A percentile compares a stretch with the other conserved stretches of the same genome.
phyloP scores from a whole-genome alignment of 1,284 basidiomycete genomes.

The Sparassis latifolia region DNA sequence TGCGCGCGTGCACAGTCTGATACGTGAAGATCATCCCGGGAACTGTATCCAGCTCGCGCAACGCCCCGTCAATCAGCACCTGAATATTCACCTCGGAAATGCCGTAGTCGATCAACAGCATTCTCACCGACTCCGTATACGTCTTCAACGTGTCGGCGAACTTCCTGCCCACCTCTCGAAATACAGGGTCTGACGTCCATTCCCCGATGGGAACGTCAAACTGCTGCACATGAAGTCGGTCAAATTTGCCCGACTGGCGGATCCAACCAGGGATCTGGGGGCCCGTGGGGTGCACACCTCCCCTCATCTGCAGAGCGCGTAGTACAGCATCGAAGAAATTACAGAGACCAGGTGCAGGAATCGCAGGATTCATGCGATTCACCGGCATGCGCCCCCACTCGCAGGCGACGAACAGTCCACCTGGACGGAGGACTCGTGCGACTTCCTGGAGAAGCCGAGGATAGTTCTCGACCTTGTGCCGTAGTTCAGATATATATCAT shows the following conservation, averaged over 20 bases:
- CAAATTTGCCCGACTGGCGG: constrained; percentile 30
- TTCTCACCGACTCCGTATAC: constrained; percentile 34
- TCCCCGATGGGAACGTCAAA: constrained; percentile 42
- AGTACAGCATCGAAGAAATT: constrained; percentile 39
- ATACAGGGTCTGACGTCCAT: constrained; percentile 32
- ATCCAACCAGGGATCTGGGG: constrained; percentile 31
- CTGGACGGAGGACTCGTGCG: constrained; percentile 52
- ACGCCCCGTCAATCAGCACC: constrained; percentile 31
- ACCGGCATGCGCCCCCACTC: constrained; percentile 46
- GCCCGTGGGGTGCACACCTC: constrained; percentile 32
- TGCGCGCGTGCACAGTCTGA: constrained; percentile 29
- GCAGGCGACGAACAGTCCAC: constrained; percentile 57
- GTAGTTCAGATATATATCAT: constrained; percentile 4
- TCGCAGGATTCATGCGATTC: constrained; percentile 24
- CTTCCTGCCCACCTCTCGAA: constrained; percentile 29
- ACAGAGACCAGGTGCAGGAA: constrained; percentile 12
- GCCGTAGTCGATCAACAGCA: constrained; percentile 34
- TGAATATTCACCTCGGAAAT: constrained; percentile 28
- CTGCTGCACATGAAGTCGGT: constrained; percentile 25
- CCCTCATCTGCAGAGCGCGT: constrained; percentile 26
- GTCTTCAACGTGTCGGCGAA: constrained; percentile 25
- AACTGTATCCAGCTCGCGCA: constrained; percentile 34
- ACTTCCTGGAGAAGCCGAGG: constrained; percentile 45
- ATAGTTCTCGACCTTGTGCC: constrained; percentile 43
- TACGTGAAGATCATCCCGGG: constrained; percentile 36